phyloP scores from a whole-genome alignment of 208 protist genomes.

The Leishmania guyanensis region DNA sequence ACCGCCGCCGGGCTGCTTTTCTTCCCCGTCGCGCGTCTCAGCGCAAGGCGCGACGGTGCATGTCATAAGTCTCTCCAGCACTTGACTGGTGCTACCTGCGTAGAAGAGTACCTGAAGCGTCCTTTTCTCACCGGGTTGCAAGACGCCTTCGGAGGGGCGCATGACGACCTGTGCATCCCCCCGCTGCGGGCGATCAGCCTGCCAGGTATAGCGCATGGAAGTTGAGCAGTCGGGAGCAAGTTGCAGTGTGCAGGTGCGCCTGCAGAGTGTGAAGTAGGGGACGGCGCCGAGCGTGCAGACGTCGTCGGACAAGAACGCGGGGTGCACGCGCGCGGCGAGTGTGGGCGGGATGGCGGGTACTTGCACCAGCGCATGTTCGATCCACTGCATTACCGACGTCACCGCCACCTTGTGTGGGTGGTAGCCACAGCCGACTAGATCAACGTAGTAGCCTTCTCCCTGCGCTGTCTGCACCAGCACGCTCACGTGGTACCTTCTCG shows the following conservation, averaged over 20 bases:
- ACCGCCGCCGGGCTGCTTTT: constrained; percentile 9
- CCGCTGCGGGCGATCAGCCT: constrained; percentile 35
- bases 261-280: constrained; percentile 83
- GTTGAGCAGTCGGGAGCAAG: constrained; percentile 15
- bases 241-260: constrained; percentile 64
- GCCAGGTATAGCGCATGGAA: constrained; percentile 28
- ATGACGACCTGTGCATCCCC: constrained; percentile 64
- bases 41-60: constrained; percentile 64
- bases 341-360: constrained; percentile 42
- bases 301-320: constrained; percentile 74
- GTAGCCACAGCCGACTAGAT: constrained; percentile 78
- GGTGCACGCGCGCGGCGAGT: constrained; percentile 17
- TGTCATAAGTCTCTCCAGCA: constrained; percentile 63
- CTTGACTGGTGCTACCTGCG: constrained; percentile 78
- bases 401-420: constrained; percentile 57
- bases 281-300: constrained; percentile 71
- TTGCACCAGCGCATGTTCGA: constrained; percentile 54
- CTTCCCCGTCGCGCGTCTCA: constrained; percentile 9
- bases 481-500: constrained; percentile 64
- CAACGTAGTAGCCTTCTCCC: constrained; percentile 75
- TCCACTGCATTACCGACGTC: constrained; percentile 31
- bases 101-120: constrained; percentile 66
- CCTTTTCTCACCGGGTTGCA: constrained; percentile 53
- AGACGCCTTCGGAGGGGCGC: constrained; percentile 45
- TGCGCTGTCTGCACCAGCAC: constrained; percentile 54